Percentiles rank a stretch among this genome's conserved stretches.
Conservation (phyloP, 371 early-diverging fungal genomes). For the Syncephalastrum sp. region DNA sequence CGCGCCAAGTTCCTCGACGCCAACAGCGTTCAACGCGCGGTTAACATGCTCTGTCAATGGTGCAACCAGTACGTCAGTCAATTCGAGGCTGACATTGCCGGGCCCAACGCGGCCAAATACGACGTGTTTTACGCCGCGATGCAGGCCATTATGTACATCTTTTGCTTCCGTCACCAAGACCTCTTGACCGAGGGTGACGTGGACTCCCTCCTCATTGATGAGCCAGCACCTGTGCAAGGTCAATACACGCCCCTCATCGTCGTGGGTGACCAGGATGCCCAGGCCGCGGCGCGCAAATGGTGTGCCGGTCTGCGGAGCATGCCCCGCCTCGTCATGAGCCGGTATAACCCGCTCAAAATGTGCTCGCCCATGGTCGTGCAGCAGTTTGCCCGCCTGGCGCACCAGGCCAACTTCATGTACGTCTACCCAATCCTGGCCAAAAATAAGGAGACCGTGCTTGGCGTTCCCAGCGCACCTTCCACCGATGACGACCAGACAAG, state of each 20-base stretch:
- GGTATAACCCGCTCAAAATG: conserved; percentile 83
- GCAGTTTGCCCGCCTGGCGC: conserved; percentile 83
- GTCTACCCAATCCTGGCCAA: conserved; percentile 76
- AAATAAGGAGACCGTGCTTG: conserved; percentile 53
- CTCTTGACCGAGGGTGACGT: conserved; percentile 49
- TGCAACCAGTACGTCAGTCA: conserved; percentile 66
- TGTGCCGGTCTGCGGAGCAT: conserved; percentile 49
- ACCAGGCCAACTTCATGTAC: conserved; percentile 82
- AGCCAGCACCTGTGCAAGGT: conserved; percentile 32
- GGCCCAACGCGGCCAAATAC: conserved; percentile 58
- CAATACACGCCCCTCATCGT: conserved; percentile 21
- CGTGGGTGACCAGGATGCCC: conserved; percentile 11
- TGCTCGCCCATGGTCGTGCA: conserved; percentile 78
- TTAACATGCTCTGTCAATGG: conserved; percentile 70
- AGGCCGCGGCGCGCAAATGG: conserved; percentile 29
- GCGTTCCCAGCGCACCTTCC: conserved; percentile 16
- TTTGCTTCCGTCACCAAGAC: conserved; percentile 93
- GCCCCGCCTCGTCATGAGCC: conserved; percentile 77
- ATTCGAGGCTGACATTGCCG: conserved; percentile 46
- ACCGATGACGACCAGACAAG: conserved; percentile 10
- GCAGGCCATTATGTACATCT: conserved; percentile 89
- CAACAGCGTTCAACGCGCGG: conserved; percentile 59
- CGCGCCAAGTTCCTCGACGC: conserved; percentile 79
- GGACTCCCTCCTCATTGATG: conserved; percentile 4
- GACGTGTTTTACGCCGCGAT: conserved; percentile 85